Conservation (phyloP, 164 flowering plant species). For the Liriodendron chinense region DNA sequence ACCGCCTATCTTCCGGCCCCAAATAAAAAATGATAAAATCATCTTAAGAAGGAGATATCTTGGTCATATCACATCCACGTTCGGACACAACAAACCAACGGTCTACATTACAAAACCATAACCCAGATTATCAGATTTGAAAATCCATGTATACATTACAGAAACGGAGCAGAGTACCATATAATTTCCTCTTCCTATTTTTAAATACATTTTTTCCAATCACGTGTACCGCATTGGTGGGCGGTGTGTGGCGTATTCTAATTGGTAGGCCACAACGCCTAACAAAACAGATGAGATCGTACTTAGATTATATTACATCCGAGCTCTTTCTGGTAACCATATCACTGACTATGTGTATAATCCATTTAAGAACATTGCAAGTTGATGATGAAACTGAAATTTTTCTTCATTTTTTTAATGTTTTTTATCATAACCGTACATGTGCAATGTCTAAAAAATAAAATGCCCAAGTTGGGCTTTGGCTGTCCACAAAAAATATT, state of each 20-base stretch:
- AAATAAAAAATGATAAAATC: too few species aligned
- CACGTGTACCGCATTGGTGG: not conserved
- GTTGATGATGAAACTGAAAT: not conserved
- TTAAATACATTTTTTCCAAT: not conserved
- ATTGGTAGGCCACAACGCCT: not conserved
- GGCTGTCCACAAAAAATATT: not conserved
- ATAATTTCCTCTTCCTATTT: too few species aligned
- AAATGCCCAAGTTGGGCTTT: not conserved
- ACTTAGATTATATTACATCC: not conserved
- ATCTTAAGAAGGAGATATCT: too few species aligned
- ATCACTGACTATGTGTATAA: not conserved
- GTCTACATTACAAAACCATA: too few species aligned
- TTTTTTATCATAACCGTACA: not conserved
- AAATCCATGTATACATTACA: too few species aligned
- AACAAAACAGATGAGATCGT: not conserved
- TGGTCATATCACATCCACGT: too few species aligned
- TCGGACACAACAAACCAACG: too few species aligned
- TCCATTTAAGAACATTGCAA: not conserved
- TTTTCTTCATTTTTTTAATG: not conserved
- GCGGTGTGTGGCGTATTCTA: not conserved
- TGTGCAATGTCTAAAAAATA: not conserved
- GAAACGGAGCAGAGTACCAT: too few species aligned
- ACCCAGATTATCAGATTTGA: too few species aligned
- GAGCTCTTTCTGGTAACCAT: too few species aligned
- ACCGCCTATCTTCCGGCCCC: too few species aligned